Conservation (phyloP, 257 asterid species). For the Nyctanthes arbortristis region DNA sequence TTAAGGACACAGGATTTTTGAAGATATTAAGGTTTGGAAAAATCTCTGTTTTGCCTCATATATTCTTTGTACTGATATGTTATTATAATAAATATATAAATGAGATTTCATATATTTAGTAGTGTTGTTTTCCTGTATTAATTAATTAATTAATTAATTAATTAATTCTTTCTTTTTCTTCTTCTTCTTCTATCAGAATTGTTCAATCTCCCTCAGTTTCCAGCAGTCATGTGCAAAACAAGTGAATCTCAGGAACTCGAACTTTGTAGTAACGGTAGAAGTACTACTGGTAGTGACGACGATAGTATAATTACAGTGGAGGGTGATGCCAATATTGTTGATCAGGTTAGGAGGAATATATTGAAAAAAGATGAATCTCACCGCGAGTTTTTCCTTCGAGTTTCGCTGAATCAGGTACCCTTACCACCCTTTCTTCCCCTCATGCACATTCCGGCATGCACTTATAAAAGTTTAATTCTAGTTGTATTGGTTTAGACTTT, state of each 20-base stretch:
- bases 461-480: no score
- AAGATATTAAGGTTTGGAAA: neutral
- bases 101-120: neutral
- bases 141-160: no score
- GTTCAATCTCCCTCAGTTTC: neutral
- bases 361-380: constrained; percentile 14
- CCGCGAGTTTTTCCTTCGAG: constrained; percentile 30
- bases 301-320: constrained; percentile 20
- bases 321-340: neutral
- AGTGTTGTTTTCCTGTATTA: neutral
- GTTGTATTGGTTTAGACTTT: no score
- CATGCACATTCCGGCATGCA: neutral
- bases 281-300: neutral
- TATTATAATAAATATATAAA: neutral
- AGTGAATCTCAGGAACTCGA: constrained; percentile 46
- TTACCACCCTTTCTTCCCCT: neutral
- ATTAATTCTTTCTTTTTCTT: neutral
- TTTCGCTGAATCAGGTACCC: constrained; percentile 42
- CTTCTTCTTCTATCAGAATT: no score
- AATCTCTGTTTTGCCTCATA: neutral
- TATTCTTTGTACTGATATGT: neutral
- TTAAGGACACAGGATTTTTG: neutral
- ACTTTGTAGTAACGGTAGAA: constrained; percentile 26
- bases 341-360: constrained; percentile 11
- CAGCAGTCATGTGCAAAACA: constrained; percentile 44